Evolutionary conservation across 768 basidiomycete genomes (phyloP), one percentile per base, ranked within the genome.

Genomic region (Udeniomyces megalosporus): DNA sequence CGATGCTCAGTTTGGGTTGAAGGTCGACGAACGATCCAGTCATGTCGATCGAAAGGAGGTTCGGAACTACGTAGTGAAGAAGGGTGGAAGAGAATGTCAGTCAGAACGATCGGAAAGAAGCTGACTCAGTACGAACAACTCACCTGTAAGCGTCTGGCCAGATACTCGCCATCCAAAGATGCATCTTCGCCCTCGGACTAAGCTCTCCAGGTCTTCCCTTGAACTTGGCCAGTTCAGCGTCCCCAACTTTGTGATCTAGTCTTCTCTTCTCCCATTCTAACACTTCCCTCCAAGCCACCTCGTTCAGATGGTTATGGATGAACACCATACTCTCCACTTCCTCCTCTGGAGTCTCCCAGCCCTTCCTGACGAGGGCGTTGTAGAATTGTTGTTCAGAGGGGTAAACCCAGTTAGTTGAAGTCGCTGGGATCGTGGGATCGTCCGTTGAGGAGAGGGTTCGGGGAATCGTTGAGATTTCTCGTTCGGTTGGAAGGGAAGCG

Each of bases 341-440:
- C 68, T 96, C 89, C 73, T 92, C 91, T 0, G 91, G 90, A 2
- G 95, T 93, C 74, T 93, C 91, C 86, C 87, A 90, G 2, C 95
- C 95, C 71, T 99, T 99, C 66, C 90, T 77, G 11, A 88, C 88
- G 15, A 99, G 79, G 0, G 93, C 93, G 73, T 97, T 97, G 74
- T 96, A 92, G 71, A 97, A 96, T 72, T 96, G 92, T 74, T 97
- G 93, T 11, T 92, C 89, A 2, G 86, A 89, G 2, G 93, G 93
- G 74, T 97, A 97, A 71, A 95, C 91, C 93, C 93, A 96, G 47
- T 66, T 62, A 0, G 58, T 45, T 7, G 51, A 57, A 38, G 47
- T 46, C 50, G 77, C 80, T 12, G 70, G 72, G 1, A 73, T 70
- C 3, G 69, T 68, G 60, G 60, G 51, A 0, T 68, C 67, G 12